A percentile compares a stretch with the other conserved stretches of the same genome.
Conservation (phyloP, 768 basidiomycete genomes). For the Agaricus subrufescens region DNA sequence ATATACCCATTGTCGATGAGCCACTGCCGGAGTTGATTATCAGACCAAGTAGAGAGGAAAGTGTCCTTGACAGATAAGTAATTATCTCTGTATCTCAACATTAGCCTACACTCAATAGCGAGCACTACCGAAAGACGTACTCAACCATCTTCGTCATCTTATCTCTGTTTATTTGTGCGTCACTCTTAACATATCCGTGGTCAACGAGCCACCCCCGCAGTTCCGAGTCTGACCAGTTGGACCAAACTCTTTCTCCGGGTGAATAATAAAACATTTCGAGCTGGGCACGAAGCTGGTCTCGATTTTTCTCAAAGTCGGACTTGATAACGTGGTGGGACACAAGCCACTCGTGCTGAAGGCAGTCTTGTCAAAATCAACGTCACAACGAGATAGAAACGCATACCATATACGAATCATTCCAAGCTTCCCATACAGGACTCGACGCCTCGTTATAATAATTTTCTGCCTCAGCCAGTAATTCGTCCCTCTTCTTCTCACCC, state of each 20-base stretch:
- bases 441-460: conserved; percentile 59
- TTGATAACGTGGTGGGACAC: conserved; percentile 71
- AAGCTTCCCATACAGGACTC: conserved; percentile 73
- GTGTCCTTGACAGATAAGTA: conserved; percentile 59
- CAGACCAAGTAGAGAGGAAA: conserved; percentile 66
- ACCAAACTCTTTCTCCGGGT: conserved; percentile 47
- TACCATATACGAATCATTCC: conserved; percentile 84
- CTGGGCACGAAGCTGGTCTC: conserved; percentile 54
- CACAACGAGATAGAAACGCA: conserved; percentile 17
- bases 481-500: conserved; percentile 52
- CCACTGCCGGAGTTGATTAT: conserved; percentile 68
- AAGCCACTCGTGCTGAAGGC: conserved; percentile 73
- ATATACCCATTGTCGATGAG: conserved; percentile 71
- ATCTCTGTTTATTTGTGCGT: conserved; percentile 62
- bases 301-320: conserved; percentile 43
- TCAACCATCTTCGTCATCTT: conserved; percentile 72
- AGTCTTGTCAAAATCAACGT: neutral
- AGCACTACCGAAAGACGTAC: conserved; percentile 30
- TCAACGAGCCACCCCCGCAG: conserved; percentile 76
- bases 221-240: conserved; percentile 74
- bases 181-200: conserved; percentile 67
- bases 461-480: conserved; percentile 66
- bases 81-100: conserved; percentile 47
- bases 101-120: neutral
- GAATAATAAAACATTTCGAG: conserved; percentile 82